Base-by-base conservation (phyloP, 2,329 filamentous ascomycete species). In the Ilyonectria sp. region DNA sequence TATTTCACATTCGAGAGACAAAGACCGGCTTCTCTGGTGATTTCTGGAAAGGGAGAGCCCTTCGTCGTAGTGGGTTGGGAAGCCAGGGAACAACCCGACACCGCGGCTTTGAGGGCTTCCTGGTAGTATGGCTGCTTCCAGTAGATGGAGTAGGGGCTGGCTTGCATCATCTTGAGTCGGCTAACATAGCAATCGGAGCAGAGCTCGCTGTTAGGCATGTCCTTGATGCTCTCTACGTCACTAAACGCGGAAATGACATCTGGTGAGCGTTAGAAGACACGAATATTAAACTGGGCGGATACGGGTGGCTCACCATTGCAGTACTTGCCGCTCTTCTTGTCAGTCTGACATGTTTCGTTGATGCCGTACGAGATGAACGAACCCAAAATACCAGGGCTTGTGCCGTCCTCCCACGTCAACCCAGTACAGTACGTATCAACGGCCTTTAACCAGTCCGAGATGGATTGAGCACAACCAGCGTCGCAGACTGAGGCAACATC, bases 201-300 rank as follows among this genome's bases (percentile, higher is more conserved):
- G 10, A 78, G 52, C 57, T 78, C 74, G 6, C 44, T 40, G 0
- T 57, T 17, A 1, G 74, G 73, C 71, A 77, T 75, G 0, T 74
- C 56, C 1, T 63, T 21, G 10, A 55, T 29, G 19, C 35, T 64
- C 4, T 55, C n/a, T 1, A 74, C 62, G 3, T 43, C 43, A 1
- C 67, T 66, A 47, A 76, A 78, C 11, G 53, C 17, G 10, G 50
- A 55, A 2, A 73, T 68, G 10, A 72, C 59, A 21, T 72, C 70
- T 70, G 21, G n/a, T 71, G 61, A 4, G n/a, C 13, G 37, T 40
- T 40, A 40, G 37, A 47, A n/a, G n/a, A n/a, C n/a, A n/a, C n/a
- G n/a, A n/a, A n/a, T n/a, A n/a, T n/a, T n/a, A n/a, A n/a, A n/a
- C n/a, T n/a, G n/a, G n/a, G n/a, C n/a, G n/a, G n/a, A n/a, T n/a